Percentiles rank a stretch among this genome's conserved stretches.
These are phyloP conservation scores for Ascoidea rubescens DNA, from an alignment of 805 yeast species.

Conservation along the genomic window DNA sequence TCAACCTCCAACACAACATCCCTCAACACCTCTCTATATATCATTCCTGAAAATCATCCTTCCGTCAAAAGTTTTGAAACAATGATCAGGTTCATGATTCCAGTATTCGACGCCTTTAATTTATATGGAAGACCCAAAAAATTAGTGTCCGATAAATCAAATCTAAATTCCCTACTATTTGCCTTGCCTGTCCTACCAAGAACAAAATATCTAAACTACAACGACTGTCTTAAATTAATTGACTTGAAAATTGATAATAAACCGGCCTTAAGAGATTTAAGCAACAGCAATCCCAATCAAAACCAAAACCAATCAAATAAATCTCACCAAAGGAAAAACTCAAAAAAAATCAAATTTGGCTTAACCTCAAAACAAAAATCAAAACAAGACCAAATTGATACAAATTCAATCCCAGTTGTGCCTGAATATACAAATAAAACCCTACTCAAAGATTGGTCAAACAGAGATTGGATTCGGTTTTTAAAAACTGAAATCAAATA, in stretches of 20 bases:
- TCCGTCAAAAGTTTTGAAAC: conserved; percentile 64
- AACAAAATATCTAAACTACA: conserved; percentile 34
- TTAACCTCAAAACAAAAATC: conserved; percentile 5
- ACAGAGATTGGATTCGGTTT: conserved; percentile 9
- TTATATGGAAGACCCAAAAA: conserved; percentile 63
- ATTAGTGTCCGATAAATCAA: conserved; percentile 42
- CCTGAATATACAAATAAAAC: conserved; percentile 1
- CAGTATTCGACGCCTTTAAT: conserved; percentile 55
- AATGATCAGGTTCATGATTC: conserved; percentile 55
- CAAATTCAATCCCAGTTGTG: background rate
- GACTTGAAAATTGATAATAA: conserved; percentile 4
- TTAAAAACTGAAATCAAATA: conserved; percentile 8
- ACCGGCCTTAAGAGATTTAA: conserved; percentile 3
- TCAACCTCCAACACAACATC: background rate
- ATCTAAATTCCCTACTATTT: conserved; percentile 43
- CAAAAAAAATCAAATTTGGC: conserved; percentile 1
- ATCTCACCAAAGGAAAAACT: conserved; percentile 2
- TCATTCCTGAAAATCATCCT: conserved; percentile 60
- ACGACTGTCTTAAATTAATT: conserved; percentile 7
- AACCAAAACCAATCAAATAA: background rate
- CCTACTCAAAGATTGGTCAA: conserved; percentile 8
- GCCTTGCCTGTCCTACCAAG: conserved; percentile 67
- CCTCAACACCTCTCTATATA: conserved; percentile 22
- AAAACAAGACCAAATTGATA: background rate
- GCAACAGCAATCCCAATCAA: background rate